Base-by-base conservation (phyloP, 140 eudicot species). In the Erigeron philadelphicus region DNA sequence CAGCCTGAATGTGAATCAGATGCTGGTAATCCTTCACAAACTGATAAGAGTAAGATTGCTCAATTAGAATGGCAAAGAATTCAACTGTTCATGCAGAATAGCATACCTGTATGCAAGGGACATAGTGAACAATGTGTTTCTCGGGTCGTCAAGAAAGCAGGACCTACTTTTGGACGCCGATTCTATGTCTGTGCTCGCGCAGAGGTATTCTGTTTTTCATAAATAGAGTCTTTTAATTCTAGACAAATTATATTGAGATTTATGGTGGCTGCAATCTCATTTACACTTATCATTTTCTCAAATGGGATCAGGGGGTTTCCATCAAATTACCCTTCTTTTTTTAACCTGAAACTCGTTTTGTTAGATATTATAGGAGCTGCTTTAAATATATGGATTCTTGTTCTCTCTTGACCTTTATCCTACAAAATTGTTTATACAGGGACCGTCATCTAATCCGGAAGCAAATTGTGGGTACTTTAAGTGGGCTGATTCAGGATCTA, bases 141-240 rank as follows among this genome's bases (percentile, higher is more conserved):
- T 59, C 95, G 98, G 75, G 87, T 93, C 10, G 96, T 89, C 63
- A 93, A 89, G 80, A 93, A 93, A 80, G 79, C 85, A 3, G 97
- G 98, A n/a, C 96, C 98, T 9, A 93, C 83, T 75, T 77, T 75
- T 52, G 97, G 98, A 19, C 89, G 90, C 41, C 79, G 84, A 59
- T 93, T 93, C 77, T 89, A 89, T 70, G 96, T 85, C 45, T 93
- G 98, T 77, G 93, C 95, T 71, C 98, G 95, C 60, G 93, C 94
- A 74, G 96, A 93, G 98, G 98, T 93, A 85, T 58, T 50, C 31
- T 58, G 13, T 42, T 72, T 16, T 48, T 18, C 18, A 25, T 58
- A 43, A 44, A 19, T 62, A 63, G 70, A 8, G 9, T 60, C 9
- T n/a, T 21, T 0, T 31, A 12, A 31, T 12, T 15, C n/a, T 50